Conservation (phyloP, 2,329 filamentous ascomycete species). For the Paracorniculantispora psalliotae region DNA sequence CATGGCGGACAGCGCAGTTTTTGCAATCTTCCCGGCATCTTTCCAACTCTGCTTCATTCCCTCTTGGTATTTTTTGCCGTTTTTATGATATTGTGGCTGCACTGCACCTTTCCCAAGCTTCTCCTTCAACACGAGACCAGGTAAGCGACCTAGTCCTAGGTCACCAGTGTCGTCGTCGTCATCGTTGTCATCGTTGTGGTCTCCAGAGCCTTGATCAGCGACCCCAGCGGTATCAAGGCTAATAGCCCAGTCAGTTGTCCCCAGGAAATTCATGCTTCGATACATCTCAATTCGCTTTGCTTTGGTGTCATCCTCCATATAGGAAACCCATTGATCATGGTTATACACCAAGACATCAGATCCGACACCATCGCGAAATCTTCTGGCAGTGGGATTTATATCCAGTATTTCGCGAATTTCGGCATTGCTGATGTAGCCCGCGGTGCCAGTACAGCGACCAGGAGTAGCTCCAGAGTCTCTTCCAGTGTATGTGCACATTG, state of each 20-base stretch:
- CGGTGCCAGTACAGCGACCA: slow-evolving; percentile 27
- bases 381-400: slow-evolving; percentile 16
- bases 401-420: slow-evolving; percentile 26
- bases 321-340: slow-evolving; percentile 17
- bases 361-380: not conserved
- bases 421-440: slow-evolving; percentile 29
- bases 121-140: not conserved
- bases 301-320: slow-evolving; percentile 19
- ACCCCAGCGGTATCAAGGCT: slow-evolving; percentile 15
- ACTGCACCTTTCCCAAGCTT: not conserved
- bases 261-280: slow-evolving; percentile 17
- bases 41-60: not conserved
- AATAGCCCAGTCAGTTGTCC: slow-evolving; percentile 21
- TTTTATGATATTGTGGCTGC: not conserved
- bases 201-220: not conserved
- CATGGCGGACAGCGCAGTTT: not conserved
- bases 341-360: slow-evolving; percentile 18
- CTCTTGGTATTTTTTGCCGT: not conserved
- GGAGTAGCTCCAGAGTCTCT: slow-evolving; percentile 21
- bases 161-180: not conserved
- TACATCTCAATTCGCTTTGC: slow-evolving; percentile 11
- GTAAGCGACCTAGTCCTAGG: not conserved
- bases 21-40: not conserved
- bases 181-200: not conserved
- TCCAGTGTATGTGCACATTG: slow-evolving; percentile 23